Conservation (phyloP, 768 basidiomycete genomes). For the Lactarius quietus region DNA sequence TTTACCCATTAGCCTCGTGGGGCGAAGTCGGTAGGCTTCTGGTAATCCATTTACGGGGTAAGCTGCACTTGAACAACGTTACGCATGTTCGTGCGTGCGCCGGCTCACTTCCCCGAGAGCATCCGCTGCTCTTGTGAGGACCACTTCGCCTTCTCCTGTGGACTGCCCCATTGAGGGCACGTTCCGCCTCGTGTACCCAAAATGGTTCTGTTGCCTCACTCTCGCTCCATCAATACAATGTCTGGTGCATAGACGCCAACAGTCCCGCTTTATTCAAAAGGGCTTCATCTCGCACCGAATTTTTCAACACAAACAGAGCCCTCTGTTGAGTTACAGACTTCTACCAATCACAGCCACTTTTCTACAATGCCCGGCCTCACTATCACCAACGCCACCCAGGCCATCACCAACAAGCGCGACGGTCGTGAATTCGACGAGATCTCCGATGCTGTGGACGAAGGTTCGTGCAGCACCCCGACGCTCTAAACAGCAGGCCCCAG, state of each 20-base stretch:
- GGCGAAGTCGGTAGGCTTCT: constrained; percentile 1
- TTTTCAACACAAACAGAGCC: constrained; percentile 13
- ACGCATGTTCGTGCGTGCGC: background rate
- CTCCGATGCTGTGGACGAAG: constrained; percentile 49
- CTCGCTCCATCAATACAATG: constrained; percentile 5
- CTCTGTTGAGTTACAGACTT: constrained; percentile 1
- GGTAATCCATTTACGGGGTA: constrained; percentile 6
- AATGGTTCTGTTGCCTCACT: background rate
- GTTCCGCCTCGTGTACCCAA: background rate
- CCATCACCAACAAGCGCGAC: constrained; percentile 20
- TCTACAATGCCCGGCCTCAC: constrained; percentile 21
- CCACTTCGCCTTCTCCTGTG: constrained; percentile 15
- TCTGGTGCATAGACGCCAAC: constrained; percentile 16
- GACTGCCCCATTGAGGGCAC: background rate
- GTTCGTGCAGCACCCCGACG: constrained; percentile 32
- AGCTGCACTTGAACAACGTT: constrained; percentile 3
- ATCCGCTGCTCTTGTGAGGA: constrained; percentile 11
- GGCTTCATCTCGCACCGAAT: background rate
- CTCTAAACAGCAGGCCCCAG: background rate
- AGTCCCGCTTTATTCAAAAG: constrained; percentile 13
- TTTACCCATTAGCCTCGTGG: constrained; percentile 11
- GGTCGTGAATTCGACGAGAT: constrained; percentile 39
- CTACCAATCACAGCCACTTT: background rate
- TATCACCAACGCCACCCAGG: background rate
- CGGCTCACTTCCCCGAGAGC: constrained; percentile 12